Conservation (phyloP, 352 stramenopile species). For the Phytophthora meadii region DNA sequence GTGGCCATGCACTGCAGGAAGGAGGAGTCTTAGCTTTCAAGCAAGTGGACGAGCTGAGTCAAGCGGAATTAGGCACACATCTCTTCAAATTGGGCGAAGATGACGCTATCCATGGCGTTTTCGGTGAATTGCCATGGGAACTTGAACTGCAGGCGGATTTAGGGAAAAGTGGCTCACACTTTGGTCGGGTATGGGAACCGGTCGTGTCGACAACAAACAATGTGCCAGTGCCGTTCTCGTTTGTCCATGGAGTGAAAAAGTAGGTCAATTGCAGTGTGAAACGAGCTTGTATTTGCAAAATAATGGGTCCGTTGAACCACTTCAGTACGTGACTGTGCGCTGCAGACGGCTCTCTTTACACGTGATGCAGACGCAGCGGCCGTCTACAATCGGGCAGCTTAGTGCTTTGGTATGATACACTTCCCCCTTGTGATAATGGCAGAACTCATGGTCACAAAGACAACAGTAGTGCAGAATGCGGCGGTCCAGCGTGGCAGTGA, state of each 20-base stretch:
- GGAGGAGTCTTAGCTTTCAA: conserved; percentile 19
- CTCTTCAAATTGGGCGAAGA: conserved; percentile 51
- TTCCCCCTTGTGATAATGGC: conserved; percentile 83
- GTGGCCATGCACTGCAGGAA: conserved; percentile 23
- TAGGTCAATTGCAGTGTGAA: background rate
- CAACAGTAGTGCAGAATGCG: conserved; percentile 86
- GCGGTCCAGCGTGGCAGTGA: conserved; percentile 68
- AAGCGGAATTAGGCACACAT: conserved; percentile 27
- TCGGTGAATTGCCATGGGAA: conserved; percentile 41
- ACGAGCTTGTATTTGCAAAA: conserved; percentile 23
- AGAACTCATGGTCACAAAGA: conserved; percentile 83
- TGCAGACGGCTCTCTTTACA: conserved; percentile 75
- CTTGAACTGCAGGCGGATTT: conserved; percentile 38
- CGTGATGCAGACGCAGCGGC: conserved; percentile 72
- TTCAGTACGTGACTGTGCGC: conserved; percentile 59
- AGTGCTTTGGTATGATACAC: conserved; percentile 82
- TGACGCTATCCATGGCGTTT: conserved; percentile 46
- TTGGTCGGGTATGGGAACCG: conserved; percentile 44
- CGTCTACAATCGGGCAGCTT: conserved; percentile 81
- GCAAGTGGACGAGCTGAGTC: conserved; percentile 29
- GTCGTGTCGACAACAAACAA: conserved; percentile 19
- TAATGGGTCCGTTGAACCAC: conserved; percentile 10
- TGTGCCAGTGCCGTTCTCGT: conserved; percentile 16
- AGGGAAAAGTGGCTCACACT: conserved; percentile 33
- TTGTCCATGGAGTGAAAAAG: conserved; percentile 23